Conservation (phyloP, 306 rosid genomes). For the Trichosanthes truncata region DNA sequence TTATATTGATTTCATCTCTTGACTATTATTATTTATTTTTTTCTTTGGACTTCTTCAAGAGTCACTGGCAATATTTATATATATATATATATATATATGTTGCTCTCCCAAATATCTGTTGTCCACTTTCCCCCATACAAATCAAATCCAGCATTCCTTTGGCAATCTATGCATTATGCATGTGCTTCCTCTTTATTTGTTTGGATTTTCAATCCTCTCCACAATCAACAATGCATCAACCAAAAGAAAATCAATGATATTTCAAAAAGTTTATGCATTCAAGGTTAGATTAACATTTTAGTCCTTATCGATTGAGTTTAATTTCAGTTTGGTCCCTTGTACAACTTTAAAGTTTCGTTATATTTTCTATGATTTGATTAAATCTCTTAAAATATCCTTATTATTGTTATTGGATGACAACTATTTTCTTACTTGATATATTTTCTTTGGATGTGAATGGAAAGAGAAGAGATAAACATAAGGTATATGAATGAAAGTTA, state of each 20-base stretch:
- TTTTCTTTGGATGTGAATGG: too few species aligned
- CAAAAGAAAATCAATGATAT: not conserved
- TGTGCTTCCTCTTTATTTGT: not conserved
- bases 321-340: too few species aligned
- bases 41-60: not conserved
- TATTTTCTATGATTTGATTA: too few species aligned
- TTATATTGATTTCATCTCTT: not conserved
- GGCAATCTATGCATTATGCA: not conserved
- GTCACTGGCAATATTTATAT: not conserved
- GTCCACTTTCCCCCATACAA: not conserved
- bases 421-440: too few species aligned
- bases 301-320: not conserved
- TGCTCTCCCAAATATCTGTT: not conserved
- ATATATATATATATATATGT: not conserved
- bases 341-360: too few species aligned
- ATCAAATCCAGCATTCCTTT: slow-evolving; percentile 1
- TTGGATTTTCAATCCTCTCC: not conserved
- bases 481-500: too few species aligned
- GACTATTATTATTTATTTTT: not conserved
- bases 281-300: not conserved
- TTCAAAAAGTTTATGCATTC: not conserved
- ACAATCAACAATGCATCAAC: not conserved
- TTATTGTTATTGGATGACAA: too few species aligned
- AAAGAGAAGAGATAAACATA: too few species aligned
- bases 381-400: too few species aligned